Base-by-base conservation (phyloP, 441 rosid species). In the Manihot esculenta region DNA sequence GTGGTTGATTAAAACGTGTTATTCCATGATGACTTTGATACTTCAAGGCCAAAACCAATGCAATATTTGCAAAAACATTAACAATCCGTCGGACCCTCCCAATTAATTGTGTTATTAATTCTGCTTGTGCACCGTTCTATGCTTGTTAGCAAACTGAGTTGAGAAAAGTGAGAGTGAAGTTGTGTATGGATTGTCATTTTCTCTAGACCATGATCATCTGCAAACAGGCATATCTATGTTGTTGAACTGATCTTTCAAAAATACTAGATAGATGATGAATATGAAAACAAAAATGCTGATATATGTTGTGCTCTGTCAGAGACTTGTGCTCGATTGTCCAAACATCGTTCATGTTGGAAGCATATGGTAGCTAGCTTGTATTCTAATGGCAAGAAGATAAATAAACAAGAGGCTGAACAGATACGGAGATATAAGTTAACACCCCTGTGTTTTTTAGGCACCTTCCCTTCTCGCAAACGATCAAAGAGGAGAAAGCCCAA, bases 261-360 rank as follows among this genome's bases (percentile, higher is more conserved):
- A 12, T 5, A 11, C 24, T 23, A 50, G 15, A 18, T 45, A 49
- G n/a, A 30, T 24, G 44, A 23, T 50, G 41, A 3, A 41, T 5
- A 8, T 26, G 67, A 5, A 42, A 54, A 54, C 62, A 42, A 59
- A 63, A 72, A 41, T 13, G 8, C 41, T 35, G 7, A 35, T 35
- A 33, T 35, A 55, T 70, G 13, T 55, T 70, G 21, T 82, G 64
- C 13, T 76, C 13, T 75, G 42, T 59, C 73, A 84, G 84, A 57
- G 66, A 27, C 42, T 62, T 64, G 42, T 74, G 60, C 62, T 58
- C 76, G 53, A 58, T 45, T 66, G 11, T 72, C 77, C 58, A 81
- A 78, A 47, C 93, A 90, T 73, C 85, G 89, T 11, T 62, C 94
- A 1, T 90, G 96, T 80, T 90, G 92, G 93, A 64, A 77, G 67